Percentiles rank a stretch among this genome's conserved stretches.
phyloP scores from a whole-genome alignment of 1,284 basidiomycete genomes.

The Gymnopus androsaceus region DNA sequence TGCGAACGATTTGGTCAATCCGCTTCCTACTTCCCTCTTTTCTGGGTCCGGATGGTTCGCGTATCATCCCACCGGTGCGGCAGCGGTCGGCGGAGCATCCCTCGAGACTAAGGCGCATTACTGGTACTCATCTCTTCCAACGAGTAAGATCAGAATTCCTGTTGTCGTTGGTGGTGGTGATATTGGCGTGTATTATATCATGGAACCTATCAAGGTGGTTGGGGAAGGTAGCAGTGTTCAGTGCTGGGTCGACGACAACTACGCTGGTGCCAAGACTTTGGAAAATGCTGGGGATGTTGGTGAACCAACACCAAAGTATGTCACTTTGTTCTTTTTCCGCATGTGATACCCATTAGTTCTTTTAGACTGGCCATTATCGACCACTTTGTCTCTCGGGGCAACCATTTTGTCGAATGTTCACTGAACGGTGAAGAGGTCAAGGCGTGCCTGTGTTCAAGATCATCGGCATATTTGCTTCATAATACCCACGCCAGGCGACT shows the following conservation, averaged over 20 bases:
- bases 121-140: constrained; percentile 83
- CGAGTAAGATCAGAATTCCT: constrained; percentile 76
- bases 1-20: constrained; percentile 94
- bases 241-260: constrained; percentile 89
- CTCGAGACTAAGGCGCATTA: constrained; percentile 72
- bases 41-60: constrained; percentile 87
- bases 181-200: constrained; percentile 76
- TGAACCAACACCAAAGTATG: constrained; percentile 57
- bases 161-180: constrained; percentile 76
- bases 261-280: constrained; percentile 58
- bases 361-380: constrained; percentile 78
- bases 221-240: constrained; percentile 67
- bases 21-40: constrained; percentile 86
- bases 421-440: constrained; percentile 80
- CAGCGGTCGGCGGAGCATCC: constrained; percentile 29
- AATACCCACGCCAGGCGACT: neutral
- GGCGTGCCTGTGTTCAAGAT: constrained; percentile 79
- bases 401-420: constrained; percentile 85
- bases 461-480: constrained; percentile 80
- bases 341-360: too few species aligned
- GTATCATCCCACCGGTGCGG: constrained; percentile 58
- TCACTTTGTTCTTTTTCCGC: constrained; percentile 18
- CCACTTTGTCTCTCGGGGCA: constrained; percentile 70
- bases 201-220: constrained; percentile 55
- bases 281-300: constrained; percentile 59